Evolutionary conservation across 2,329 filamentous ascomycete genomes (phyloP), one percentile per base, ranked within the genome.

Genomic region (Hymenoscyphus linearis): DNA sequence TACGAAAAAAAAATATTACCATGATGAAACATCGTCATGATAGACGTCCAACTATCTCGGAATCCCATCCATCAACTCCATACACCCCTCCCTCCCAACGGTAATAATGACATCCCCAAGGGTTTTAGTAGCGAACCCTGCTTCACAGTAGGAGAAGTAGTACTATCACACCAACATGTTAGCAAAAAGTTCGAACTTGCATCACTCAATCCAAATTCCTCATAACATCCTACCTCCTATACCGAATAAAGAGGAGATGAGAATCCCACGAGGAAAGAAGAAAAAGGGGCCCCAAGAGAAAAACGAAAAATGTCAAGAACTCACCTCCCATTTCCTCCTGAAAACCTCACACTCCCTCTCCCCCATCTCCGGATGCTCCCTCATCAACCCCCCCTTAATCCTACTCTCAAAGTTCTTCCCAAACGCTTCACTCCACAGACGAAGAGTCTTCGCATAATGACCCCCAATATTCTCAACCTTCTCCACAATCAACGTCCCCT

Each of bases 131-230:
- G 82, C 76, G 69, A 91, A 91, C 0, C 87, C 88, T 44, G 87
- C 87, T 72, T 91, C 88, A 64, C 87, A 90, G 71, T 91, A 91
- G 25, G 82, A 79, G 73, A 91, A 91, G 71, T 91, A 91, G 69
- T 90, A 91, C 78, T 85, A 64, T 37, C n/a, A 5, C 25, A 27
- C 36, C 44, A 52, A 9, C 64, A 27, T 65, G 60, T 56, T 14
- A 47, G 26, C 10, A 60, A 40, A 40, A 6, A 7, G 31, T 9
- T 31, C 31, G 5, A 31, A 31, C 31, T 31, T 9, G 10, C 2
- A 9, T 7, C 2, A 31, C 4, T 5, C 31, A 31, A 31, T 5
- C 6, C 31, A 7, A 31, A 1, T 31, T 31, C 31, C 31, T 31
- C 31, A 31, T 9, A 2, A 31, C 31, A 31, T 31, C 31, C 10